Percentiles rank a stretch among this genome's conserved stretches.
Conservation (phyloP, 352 stramenopile genomes). For the Phytophthora fragariaefolia region DNA sequence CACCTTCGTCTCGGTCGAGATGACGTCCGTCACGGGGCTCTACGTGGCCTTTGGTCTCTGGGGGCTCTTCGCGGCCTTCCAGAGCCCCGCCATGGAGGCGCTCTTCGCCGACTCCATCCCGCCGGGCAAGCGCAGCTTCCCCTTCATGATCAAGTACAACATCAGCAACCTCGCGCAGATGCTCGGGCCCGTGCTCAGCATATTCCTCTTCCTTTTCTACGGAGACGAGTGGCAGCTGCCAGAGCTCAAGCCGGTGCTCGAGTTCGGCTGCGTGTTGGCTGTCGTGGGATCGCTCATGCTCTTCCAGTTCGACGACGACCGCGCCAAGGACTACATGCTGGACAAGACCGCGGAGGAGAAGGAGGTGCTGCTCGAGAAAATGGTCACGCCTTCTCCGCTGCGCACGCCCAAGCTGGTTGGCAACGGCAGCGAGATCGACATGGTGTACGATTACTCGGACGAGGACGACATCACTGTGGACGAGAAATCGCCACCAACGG, state of each 20-base stretch:
- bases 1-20: slow-evolving; percentile 63
- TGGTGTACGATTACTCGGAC: slow-evolving; percentile 79
- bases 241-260: slow-evolving; percentile 62
- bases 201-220: slow-evolving; percentile 71
- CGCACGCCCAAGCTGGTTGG: slow-evolving; percentile 67
- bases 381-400: slow-evolving; percentile 41
- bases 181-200: slow-evolving; percentile 56
- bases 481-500: slow-evolving; percentile 32
- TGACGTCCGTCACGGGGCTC: slow-evolving; percentile 49
- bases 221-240: slow-evolving; percentile 67
- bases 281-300: slow-evolving; percentile 47
- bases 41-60: slow-evolving; percentile 75
- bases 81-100: slow-evolving; percentile 74
- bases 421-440: slow-evolving; percentile 57
- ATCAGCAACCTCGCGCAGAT: slow-evolving; percentile 75
- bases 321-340: slow-evolving; percentile 48
- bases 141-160: slow-evolving; percentile 88
- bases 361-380: slow-evolving; percentile 32
- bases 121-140: slow-evolving; percentile 66
- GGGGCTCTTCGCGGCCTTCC: slow-evolving; percentile 72
- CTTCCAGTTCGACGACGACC: slow-evolving; percentile 74
- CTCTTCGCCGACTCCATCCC: slow-evolving; percentile 81
- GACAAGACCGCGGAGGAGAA: slow-evolving; percentile 34
- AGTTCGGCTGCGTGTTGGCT: slow-evolving; percentile 64
- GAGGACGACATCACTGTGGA: slow-evolving; percentile 48